phyloP scores from a whole-genome alignment of 352 stramenopile species.

The Phytophthora syringae region DNA sequence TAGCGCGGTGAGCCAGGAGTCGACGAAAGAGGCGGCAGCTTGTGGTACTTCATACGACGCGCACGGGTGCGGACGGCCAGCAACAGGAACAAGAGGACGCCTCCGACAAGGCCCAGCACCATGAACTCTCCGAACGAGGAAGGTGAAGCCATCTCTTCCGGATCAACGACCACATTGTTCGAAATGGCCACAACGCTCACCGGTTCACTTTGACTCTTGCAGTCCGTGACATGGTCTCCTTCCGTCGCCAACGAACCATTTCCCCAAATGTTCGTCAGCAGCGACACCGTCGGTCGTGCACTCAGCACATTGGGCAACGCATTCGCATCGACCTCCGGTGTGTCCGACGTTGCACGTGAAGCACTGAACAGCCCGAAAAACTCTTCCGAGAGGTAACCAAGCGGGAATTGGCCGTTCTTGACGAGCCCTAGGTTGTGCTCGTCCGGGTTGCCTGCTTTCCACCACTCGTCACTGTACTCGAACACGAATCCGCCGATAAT shows the following conservation, averaged over 20 bases:
- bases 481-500: conserved; percentile 76
- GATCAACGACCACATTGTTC: conserved; percentile 9
- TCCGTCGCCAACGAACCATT: conserved; percentile 44
- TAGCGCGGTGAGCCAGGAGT: conserved; percentile 9
- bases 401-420: conserved; percentile 56
- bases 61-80: conserved; percentile 16
- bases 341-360: conserved; percentile 9
- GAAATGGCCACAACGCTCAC: background rate
- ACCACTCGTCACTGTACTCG: conserved; percentile 84
- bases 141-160: background rate
- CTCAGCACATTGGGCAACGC: conserved; percentile 43
- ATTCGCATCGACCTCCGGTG: conserved; percentile 6
- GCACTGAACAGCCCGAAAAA: conserved; percentile 55
- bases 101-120: conserved; percentile 20
- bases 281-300: conserved; percentile 55
- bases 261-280: conserved; percentile 58
- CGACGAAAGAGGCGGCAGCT: conserved; percentile 12
- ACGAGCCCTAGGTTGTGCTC: conserved; percentile 60
- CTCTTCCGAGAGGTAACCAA: conserved; percentile 72
- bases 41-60: conserved; percentile 32
- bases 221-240: conserved; percentile 44
- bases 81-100: conserved; percentile 28
- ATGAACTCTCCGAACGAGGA: conserved; percentile 9
- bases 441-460: conserved; percentile 60
- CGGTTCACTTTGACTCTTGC: conserved; percentile 14